Evolutionary conservation across 148 eudicot species (phyloP), one percentile per base, ranked within the genome.

Genomic region (Rhododendron williamsianum): DNA sequence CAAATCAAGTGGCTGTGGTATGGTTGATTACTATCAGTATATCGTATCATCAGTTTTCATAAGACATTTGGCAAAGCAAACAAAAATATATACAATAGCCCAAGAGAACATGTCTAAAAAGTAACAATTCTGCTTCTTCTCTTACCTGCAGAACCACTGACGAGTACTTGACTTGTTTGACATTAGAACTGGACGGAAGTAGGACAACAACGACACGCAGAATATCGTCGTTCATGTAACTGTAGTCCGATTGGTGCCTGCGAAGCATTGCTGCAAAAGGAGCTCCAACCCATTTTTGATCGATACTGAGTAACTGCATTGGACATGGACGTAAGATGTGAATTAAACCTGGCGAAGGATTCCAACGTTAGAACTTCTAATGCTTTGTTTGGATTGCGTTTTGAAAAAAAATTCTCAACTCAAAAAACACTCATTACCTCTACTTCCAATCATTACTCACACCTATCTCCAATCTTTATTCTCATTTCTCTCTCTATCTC

Each of bases 231-330:
- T 90, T 92, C 74, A 90, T 27, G 85, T 84, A 89, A 84, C 79
- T 54, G 71, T 82, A 82, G 73, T 91, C 91, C 46, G 90, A 86
- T 81, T 92, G 93, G 86, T 94, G 98, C 87, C 94, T 91, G 71
- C 97, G 92, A 81, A 95, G 92, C 98, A 95, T 89, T 77, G 99
- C 93, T 51, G 96, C 95, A 90, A 93, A 97, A 81, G 99, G 98
- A 88, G 99, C 98, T 88, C 98, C 98, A 46, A 73, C 88, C 99
- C 99, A 94, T 87, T 93, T 97, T 82, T 92, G 92, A 87, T 95
- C 99, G 86, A 97, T 88, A 86, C 91, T 88, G 51, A 97, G 79
- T 3, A 95, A 91, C 99, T 97, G 92, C 89, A 90, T 73, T 78
- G 67, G 38, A 73, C 43, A 81, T 83, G 78, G 52, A 83, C n/a